These are phyloP conservation scores for Athelia sp. DNA, from an alignment of 1,284 basidiomycete species.

Conservation along the genomic window DNA sequence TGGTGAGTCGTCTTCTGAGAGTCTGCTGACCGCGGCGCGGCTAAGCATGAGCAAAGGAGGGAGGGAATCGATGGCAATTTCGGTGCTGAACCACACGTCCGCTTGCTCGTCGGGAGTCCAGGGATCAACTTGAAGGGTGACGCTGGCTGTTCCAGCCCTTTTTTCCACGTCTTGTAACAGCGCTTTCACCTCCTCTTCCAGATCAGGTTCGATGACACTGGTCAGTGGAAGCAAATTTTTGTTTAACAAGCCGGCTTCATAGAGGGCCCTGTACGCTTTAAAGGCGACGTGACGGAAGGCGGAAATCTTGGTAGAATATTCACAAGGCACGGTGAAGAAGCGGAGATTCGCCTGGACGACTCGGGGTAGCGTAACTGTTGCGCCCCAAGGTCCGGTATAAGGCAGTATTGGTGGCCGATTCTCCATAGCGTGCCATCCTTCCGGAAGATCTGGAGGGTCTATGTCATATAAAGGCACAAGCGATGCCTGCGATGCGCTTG, in stretches of 20 bases:
- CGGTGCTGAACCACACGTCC: conserved; percentile 44
- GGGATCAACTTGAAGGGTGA: conserved; percentile 59
- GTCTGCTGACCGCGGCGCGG: conserved; percentile 29
- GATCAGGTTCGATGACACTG: conserved; percentile 43
- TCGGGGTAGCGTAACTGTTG: conserved; percentile 60
- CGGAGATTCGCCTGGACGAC: conserved; percentile 47
- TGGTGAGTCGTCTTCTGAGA: conserved; percentile 38
- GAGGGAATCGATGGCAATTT: conserved; percentile 44
- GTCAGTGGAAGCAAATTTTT: conserved; percentile 68
- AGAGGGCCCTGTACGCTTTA: conserved; percentile 58
- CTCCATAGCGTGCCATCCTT: conserved; percentile 55
- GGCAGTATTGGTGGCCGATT: conserved; percentile 14
- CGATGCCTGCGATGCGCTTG: conserved; percentile 45
- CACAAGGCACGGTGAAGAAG: conserved; percentile 40
- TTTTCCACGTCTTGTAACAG: conserved; percentile 61
- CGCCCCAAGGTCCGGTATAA: conserved; percentile 57
- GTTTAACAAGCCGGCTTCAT: conserved; percentile 58
- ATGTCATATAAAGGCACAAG: conserved; percentile 60
- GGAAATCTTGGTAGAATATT: conserved; percentile 49
- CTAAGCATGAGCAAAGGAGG: conserved; percentile 51
- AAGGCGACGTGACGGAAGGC: conserved; percentile 72
- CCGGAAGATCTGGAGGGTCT: conserved; percentile 57
- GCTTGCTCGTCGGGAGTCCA: conserved; percentile 35
- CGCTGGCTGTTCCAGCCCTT: conserved; percentile 47
- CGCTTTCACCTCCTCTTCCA: conserved; percentile 61